Evolutionary conservation across 805 yeast genomes (phyloP).

Genomic region (Metschnikowia rubicola): DNA sequence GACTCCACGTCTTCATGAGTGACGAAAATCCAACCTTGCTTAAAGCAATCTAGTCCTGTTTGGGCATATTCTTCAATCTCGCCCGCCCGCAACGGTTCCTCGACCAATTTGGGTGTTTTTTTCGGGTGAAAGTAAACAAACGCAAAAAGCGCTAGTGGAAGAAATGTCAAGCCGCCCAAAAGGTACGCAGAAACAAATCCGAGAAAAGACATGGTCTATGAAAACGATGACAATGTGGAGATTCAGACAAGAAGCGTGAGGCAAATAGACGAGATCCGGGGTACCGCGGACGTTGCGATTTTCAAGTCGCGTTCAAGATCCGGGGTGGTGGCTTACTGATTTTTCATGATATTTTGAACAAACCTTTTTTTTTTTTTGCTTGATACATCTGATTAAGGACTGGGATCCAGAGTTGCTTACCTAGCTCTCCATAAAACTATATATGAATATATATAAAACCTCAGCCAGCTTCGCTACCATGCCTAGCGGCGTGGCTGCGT

Average conservation of each 20-base stretch:
- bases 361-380: too few relatives aligned
- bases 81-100: conserved; percentile 49
- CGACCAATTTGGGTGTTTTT: conserved; percentile 16
- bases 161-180: conserved; percentile 77
- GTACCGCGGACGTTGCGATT: neutral
- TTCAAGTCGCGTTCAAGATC: too few relatives aligned
- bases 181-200: conserved; percentile 49
- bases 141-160: conserved; percentile 52
- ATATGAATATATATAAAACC: too few relatives aligned
- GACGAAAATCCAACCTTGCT: conserved; percentile 80
- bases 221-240: neutral
- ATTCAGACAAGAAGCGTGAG: too few relatives aligned
- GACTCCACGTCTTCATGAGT: conserved; percentile 63
- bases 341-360: too few relatives aligned
- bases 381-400: too few relatives aligned
- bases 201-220: conserved; percentile 7
- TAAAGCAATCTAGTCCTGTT: conserved; percentile 62
- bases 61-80: conserved; percentile 57
- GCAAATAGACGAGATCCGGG: conserved; percentile 7
- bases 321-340: too few relatives aligned
- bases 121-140: conserved; percentile 41
- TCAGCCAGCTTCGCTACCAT: too few relatives aligned
- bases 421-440: too few relatives aligned
- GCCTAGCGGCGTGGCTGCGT: too few relatives aligned
- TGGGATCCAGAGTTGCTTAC: too few relatives aligned